Base-by-base conservation (phyloP, 805 yeast species). In the Zygosaccharomyces bailii region DNA sequence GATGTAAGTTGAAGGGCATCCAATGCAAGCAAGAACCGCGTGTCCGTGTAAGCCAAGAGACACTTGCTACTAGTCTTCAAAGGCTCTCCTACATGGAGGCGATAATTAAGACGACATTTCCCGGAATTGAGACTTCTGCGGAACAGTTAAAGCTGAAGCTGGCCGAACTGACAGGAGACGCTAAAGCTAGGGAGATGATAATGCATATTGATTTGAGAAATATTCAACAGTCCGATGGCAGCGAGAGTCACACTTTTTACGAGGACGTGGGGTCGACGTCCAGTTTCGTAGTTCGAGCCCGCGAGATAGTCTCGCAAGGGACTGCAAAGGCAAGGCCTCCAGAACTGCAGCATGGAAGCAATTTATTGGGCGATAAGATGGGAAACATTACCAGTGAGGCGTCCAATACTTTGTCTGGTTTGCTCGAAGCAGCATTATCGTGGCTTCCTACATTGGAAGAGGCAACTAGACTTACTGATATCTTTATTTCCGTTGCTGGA, bases 191-290 rank as follows among this genome's bases (percentile, higher is more conserved):
- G 19, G 44, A 44, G 20, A 31, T 44, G 47, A 39, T 44, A 20
- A 44, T 23, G 44, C 39, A 44, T 8, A 44, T 44, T 24, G 40
- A 44, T 33, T 34, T 44, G 11, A 39, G 44, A 7, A 39, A 39
- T 20, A 38, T 44, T 20, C 47, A 44, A 34, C 47, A 39, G 31
- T 23, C 27, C 24, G 47, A 44, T 20, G 32, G 39, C 33, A 39
- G 21, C 39, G 39, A 44, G 16, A 39, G 27, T 25, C 47, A 43
- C 35, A 44, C 47, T 31, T 39, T 44, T 33, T 44, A 44, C 33
- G 44, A 44, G 39, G 47, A 44, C 34, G 39, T 39, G 11, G 47
- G 47, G 9, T 44, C 47, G 19, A 44, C 47, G 14, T 39, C 47
- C 18, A 44, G 47, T 25, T 44, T 44, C 24, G 44, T 44, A 14